Evolutionary conservation across 345 rosid species (phyloP).

Genomic region (Populus euphratica): DNA sequence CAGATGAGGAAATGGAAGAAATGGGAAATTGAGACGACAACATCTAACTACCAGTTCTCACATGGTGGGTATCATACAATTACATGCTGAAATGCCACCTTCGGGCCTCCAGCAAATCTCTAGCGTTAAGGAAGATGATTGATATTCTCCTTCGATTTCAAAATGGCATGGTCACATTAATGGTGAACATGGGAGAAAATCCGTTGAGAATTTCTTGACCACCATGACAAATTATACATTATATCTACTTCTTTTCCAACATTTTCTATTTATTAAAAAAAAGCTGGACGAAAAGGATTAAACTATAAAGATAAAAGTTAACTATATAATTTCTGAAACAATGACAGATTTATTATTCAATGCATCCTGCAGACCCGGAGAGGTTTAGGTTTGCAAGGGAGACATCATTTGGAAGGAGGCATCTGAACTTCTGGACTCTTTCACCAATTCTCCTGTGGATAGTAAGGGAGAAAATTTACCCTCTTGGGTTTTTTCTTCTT

Average conservation of each 20-base stretch:
- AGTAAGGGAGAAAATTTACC: constrained; percentile 29
- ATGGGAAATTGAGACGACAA: constrained; percentile 84
- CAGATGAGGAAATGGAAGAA: constrained; percentile 88
- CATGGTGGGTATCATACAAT: constrained; percentile 44
- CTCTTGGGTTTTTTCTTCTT: neutral
- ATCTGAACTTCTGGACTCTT: constrained; percentile 62
- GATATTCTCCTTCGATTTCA: neutral
- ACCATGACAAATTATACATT: too few species aligned
- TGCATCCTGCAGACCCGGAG: constrained; percentile 58
- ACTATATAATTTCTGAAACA: too few species aligned
- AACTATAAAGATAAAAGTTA: too few species aligned
- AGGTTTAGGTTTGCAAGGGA: constrained; percentile 94
- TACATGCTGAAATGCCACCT: too few species aligned
- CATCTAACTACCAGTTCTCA: constrained; percentile 64
- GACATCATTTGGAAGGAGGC: constrained; percentile 91
- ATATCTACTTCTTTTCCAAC: too few species aligned
- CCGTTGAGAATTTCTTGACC: too few species aligned
- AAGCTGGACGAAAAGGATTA: too few species aligned
- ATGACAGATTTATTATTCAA: too few species aligned
- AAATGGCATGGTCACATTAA: neutral
- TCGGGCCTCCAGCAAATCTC: neutral
- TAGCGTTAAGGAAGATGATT: neutral
- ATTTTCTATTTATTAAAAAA: too few species aligned
- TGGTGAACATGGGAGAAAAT: neutral
- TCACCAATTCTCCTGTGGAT: constrained; percentile 58